These are phyloP conservation scores for Scutellaria barbata DNA, from an alignment of 257 asterid species.

Conservation along the genomic window DNA sequence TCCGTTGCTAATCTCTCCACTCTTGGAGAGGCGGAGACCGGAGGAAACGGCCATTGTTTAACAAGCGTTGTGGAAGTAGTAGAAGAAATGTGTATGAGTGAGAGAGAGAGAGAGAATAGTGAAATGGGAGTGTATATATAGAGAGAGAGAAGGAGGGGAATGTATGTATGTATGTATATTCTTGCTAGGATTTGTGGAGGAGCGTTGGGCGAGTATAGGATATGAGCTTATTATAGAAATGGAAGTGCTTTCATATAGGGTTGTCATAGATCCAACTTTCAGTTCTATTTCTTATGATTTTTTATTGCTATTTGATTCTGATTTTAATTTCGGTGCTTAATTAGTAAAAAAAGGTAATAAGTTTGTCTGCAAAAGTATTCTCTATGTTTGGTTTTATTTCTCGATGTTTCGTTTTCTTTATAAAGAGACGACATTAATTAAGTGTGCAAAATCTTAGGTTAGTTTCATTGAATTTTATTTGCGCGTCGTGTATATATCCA, in stretches of 20 bases:
- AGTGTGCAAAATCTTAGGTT: too few species aligned
- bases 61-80: background rate
- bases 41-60: constrained; percentile 43
- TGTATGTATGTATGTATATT: background rate
- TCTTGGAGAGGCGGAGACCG: constrained; percentile 37
- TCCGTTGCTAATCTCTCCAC: constrained; percentile 31
- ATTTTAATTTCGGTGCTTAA: background rate
- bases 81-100: background rate
- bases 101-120: background rate
- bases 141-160: background rate
- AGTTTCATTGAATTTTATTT: too few species aligned
- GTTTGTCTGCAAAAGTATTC: too few species aligned
- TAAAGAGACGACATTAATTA: too few species aligned
- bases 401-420: too few species aligned
- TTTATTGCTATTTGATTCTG: too few species aligned
- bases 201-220: background rate
- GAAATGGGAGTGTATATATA: background rate
- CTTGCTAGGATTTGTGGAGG: constrained; percentile 32
- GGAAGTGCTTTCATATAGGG: constrained; percentile 23
- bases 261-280: constrained; percentile 15
- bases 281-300: background rate
- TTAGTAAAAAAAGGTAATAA: background rate
- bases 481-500: too few species aligned
- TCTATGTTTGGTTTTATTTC: too few species aligned
- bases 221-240: constrained; percentile 18